Percentiles rank a stretch among this genome's conserved stretches.
Conservation (phyloP, 257 asterid species). For the Nicotiana undulata region DNA sequence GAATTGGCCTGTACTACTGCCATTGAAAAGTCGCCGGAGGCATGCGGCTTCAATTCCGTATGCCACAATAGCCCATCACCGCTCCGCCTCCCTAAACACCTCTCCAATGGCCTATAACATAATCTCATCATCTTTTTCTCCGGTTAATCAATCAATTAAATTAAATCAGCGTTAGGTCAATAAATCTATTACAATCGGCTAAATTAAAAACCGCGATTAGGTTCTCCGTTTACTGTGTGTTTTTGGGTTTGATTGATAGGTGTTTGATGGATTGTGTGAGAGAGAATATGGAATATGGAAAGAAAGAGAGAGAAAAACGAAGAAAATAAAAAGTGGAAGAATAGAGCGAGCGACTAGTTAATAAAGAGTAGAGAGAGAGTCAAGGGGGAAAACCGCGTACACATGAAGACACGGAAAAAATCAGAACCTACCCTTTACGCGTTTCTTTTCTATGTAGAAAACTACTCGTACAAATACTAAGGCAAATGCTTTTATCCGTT, state of each 20-base stretch:
- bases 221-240: too few relatives aligned
- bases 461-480: not conserved
- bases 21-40: slow-evolving; percentile 25
- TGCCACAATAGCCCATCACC: slow-evolving; percentile 19
- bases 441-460: not conserved
- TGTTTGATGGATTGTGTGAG: not conserved
- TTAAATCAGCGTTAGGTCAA: not conserved
- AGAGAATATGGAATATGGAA: not conserved
- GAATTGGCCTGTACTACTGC: slow-evolving; percentile 29
- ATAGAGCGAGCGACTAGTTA: not conserved
- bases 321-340: not conserved
- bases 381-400: not conserved
- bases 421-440: not conserved
- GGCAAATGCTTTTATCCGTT: not conserved
- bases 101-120: slow-evolving; percentile 16
- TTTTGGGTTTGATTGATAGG: not conserved
- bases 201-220: too few relatives aligned
- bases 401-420: not conserved
- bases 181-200: not conserved
- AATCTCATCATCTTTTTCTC: not conserved
- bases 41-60: slow-evolving; percentile 13
- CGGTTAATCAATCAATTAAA: not conserved
- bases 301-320: not conserved
- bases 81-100: slow-evolving; percentile 9
- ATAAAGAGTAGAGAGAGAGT: not conserved